Evolutionary conservation across 1,284 basidiomycete genomes (phyloP).

Genomic region (Irpex lacteus): DNA sequence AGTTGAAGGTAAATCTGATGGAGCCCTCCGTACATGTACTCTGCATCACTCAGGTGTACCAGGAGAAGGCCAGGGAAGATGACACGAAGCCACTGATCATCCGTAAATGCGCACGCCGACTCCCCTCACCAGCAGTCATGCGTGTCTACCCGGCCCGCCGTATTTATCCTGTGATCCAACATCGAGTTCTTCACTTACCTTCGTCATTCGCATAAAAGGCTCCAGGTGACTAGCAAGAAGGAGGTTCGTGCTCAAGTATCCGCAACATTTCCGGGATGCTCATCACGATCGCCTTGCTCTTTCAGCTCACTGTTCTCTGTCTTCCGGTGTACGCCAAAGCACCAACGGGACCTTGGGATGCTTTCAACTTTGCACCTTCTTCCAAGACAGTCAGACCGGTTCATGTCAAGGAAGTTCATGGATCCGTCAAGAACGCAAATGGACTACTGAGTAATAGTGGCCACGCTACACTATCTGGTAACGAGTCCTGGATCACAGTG

Average conservation of each 20-base stretch:
- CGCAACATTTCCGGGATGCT: background rate
- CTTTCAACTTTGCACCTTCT: slow-evolving; percentile 44
- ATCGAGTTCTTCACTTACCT: background rate
- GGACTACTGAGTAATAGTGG: slow-evolving; percentile 27
- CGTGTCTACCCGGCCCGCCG: background rate
- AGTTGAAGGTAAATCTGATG: background rate
- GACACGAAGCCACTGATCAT: background rate
- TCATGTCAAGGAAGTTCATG: slow-evolving; percentile 31
- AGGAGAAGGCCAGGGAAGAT: background rate
- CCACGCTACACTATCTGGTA: slow-evolving; percentile 32
- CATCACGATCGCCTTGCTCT: background rate
- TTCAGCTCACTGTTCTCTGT: background rate
- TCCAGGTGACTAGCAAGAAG: background rate
- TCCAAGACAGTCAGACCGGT: slow-evolving; percentile 37
- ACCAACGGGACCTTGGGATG: slow-evolving; percentile 44
- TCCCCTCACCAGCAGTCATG: background rate
- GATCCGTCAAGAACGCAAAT: slow-evolving; percentile 31
- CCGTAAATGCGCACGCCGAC: background rate
- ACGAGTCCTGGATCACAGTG: slow-evolving; percentile 40
- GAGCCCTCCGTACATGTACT: background rate
- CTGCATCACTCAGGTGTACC: background rate
- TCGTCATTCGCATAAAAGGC: background rate
- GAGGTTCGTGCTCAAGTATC: background rate
- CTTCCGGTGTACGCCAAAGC: slow-evolving; percentile 18
- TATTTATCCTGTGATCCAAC: background rate